Percentiles rank a stretch among this genome's conserved stretches.
These are phyloP conservation scores for Trichoderma sp. DNA, from an alignment of 2,329 filamentous ascomycete genomes.

Conservation along the genomic window DNA sequence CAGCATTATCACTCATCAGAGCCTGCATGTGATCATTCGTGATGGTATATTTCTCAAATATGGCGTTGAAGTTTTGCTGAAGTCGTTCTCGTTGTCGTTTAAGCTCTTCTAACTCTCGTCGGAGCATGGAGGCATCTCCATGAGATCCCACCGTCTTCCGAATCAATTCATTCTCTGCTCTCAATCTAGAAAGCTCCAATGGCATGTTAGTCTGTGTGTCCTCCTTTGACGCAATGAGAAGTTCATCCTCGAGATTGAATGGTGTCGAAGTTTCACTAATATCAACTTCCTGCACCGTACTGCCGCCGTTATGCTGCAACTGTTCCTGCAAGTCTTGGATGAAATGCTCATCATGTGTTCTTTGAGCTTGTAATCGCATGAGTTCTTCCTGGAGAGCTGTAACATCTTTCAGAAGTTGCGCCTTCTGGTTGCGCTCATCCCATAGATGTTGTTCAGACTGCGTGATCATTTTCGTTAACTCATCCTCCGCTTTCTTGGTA, in stretches of 20 bases:
- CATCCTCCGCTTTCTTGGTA: conserved; percentile 41
- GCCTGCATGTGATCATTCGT: conserved; percentile 59
- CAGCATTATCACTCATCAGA: conserved; percentile 52
- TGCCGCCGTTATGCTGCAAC: conserved; percentile 42
- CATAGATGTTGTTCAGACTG: conserved; percentile 45
- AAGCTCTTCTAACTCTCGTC: conserved; percentile 57
- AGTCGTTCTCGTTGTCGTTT: conserved; percentile 52
- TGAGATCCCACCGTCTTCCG: conserved; percentile 55
- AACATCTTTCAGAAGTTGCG: conserved; percentile 48
- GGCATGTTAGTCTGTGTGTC: conserved; percentile 43
- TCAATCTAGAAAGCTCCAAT: conserved; percentile 58
- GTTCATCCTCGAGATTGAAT: conserved; percentile 61
- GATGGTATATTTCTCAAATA: conserved; percentile 60
- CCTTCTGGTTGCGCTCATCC: conserved; percentile 49
- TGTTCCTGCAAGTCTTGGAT: conserved; percentile 64
- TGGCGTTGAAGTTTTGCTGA: conserved; percentile 56
- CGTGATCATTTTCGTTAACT: conserved; percentile 44
- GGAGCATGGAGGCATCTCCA: conserved; percentile 55
- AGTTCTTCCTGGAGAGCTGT: conserved; percentile 50
- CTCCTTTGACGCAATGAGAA: conserved; percentile 51
- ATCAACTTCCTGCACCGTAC: conserved; percentile 26
- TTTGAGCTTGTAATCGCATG: conserved; percentile 48
- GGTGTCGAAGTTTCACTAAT: conserved; percentile 25
- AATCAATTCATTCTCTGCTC: conserved; percentile 62
- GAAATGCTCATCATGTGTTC: conserved; percentile 53